Conservation (phyloP, 768 basidiomycete species). For the Collybia nuda region DNA sequence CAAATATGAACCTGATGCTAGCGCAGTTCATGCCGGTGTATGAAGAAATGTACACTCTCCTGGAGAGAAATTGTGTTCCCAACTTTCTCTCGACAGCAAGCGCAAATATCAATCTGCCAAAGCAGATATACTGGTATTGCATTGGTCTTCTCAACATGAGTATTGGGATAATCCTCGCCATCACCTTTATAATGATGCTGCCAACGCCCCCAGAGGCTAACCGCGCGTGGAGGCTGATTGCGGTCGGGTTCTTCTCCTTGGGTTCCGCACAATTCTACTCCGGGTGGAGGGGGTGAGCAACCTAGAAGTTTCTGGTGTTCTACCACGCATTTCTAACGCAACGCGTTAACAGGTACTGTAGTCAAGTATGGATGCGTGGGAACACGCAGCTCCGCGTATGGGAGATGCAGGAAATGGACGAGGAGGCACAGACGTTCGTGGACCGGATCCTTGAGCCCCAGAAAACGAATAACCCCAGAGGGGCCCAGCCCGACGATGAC, state of each 20-base stretch:
- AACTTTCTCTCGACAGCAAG: slow-evolving; percentile 28
- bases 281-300: slow-evolving; percentile 28
- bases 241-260: slow-evolving; percentile 24
- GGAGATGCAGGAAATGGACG: slow-evolving; percentile 34
- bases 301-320: background rate
- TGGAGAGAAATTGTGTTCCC: slow-evolving; percentile 28
- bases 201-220: slow-evolving; percentile 19
- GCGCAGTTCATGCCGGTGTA: slow-evolving; percentile 32
- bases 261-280: slow-evolving; percentile 32
- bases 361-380: slow-evolving; percentile 32
- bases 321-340: background rate
- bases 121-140: slow-evolving; percentile 33
- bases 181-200: slow-evolving; percentile 24
- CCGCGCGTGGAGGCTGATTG: slow-evolving; percentile 30
- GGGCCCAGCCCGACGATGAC: background rate
- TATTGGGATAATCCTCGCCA: slow-evolving; percentile 23
- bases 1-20: background rate
- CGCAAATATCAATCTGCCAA: slow-evolving; percentile 34
- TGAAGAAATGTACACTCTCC: slow-evolving; percentile 27
- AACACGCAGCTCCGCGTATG: slow-evolving; percentile 32
- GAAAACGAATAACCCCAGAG: background rate
- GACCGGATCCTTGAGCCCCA: slow-evolving; percentile 11
- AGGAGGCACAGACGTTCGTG: slow-evolving; percentile 22
- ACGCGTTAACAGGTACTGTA: slow-evolving; percentile 27
- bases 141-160: slow-evolving; percentile 23